A percentile compares a stretch with the other conserved stretches of the same genome.
Conservation (phyloP, 345 rosid species). For the Rhodamnia argentea region DNA sequence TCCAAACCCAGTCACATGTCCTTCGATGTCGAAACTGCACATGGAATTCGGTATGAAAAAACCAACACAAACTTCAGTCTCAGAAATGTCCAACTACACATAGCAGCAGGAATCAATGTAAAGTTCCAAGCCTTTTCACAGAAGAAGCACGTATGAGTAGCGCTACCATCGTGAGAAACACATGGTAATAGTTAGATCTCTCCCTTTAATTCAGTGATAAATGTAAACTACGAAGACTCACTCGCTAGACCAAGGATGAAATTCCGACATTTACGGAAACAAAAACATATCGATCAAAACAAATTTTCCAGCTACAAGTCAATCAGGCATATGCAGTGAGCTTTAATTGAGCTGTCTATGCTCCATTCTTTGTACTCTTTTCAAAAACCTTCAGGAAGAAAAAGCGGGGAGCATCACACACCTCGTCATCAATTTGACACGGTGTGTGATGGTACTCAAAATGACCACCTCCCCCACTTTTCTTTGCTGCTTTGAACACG, state of each 20-base stretch:
- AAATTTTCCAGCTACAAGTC: neutral
- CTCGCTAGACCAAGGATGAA: neutral
- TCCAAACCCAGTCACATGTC: conserved; percentile 80
- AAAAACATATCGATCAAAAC: neutral
- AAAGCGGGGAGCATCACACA: neutral
- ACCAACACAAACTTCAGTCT: neutral
- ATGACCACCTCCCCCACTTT: neutral
- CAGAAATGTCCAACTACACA: neutral
- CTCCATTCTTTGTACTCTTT: neutral
- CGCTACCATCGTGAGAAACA: neutral
- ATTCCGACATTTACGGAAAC: neutral
- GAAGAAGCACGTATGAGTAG: neutral
- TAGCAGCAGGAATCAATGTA: neutral
- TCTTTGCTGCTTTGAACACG: neutral
- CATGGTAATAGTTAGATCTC: neutral
- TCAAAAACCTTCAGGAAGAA: neutral
- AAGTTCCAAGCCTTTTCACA: neutral
- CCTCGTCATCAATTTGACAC: neutral
- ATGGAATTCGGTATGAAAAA: neutral
- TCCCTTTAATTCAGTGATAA: neutral
- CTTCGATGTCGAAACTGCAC: conserved; percentile 72
- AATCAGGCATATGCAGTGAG: neutral
- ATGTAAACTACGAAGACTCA: neutral
- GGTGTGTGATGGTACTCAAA: neutral
- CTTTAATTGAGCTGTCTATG: neutral